Evolutionary conservation across 2,329 filamentous ascomycete species (phyloP), one percentile per base, ranked within the genome.

Genomic region (Laburnicola sp.): DNA sequence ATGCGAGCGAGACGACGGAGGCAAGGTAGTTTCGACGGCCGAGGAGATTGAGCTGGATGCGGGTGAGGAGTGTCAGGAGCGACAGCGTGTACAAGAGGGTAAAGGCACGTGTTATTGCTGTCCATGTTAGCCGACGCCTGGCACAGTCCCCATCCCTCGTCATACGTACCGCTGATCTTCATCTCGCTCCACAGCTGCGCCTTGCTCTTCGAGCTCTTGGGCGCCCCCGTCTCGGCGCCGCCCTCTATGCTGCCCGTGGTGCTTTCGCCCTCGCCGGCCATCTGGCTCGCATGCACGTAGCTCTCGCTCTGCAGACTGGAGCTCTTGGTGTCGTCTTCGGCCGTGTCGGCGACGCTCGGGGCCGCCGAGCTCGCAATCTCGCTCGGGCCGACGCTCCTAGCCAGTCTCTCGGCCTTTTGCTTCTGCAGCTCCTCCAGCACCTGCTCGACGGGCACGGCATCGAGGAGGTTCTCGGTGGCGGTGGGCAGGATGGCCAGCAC

Each of bases 171-270:
- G 75, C 87, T 91, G 62, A 97, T 96, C 68, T 96, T 97, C 74
- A 99, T 83, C 69, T 99, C 93, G 72, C 95, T 92, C 94, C 94
- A 99, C 38, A 99, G 79, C 76, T 97, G 92, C 43, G 89, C 84
- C 81, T 97, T 97, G 54, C 86, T 91, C 76, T 87, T 92, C 72
- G 85, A 89, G 53, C 81, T 80, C 53, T 78, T 69, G 65, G 79
- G 58, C 32, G 80, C 75, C 4, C 43, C 76, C 74, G 23, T 81
- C 77, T 2, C 80, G 73, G 31, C 77, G 70, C 7, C 84, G 78
- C 48, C 52, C 23, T 55, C 56, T 28, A 50, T 62, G 11, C 52
- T 54, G 77, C 75, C 65, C 1, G 51, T 48, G 38, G 76, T 75
- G 23, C 82, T 79, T 0, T 79, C 75, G 36, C 78, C 53, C 25